A percentile compares a stretch with the other conserved stretches of the same genome.
Conservation (phyloP, 208 protist species). For the Leishmania aethiopica region DNA sequence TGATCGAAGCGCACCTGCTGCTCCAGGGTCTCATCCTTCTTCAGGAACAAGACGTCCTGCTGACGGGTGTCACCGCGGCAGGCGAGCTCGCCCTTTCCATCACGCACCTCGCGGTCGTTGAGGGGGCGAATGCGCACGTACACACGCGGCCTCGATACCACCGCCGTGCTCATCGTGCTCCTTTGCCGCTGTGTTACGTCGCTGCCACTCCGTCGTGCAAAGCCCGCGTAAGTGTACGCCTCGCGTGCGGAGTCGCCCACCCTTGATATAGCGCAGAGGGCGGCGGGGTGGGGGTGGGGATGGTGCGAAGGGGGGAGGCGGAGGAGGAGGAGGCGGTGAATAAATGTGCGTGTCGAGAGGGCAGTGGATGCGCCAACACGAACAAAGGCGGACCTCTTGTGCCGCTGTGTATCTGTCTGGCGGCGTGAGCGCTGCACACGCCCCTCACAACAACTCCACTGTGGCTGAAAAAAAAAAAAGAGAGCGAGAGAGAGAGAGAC, state of each 20-base stretch:
- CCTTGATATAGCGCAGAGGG: background rate
- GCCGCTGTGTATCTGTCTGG: background rate
- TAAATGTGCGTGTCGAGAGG: background rate
- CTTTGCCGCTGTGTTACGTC: background rate
- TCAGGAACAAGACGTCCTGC: constrained; percentile 81
- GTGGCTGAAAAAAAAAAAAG: background rate
- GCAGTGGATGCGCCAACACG: background rate
- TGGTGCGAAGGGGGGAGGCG: background rate
- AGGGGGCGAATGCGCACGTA: constrained; percentile 90
- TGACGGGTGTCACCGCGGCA: constrained; percentile 59
- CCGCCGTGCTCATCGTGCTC: constrained; percentile 62
- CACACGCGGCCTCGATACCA: constrained; percentile 83
- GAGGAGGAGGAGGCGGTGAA: background rate
- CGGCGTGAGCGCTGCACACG: background rate
- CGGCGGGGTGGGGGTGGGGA: too few relatives aligned
- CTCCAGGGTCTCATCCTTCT: constrained; percentile 58
- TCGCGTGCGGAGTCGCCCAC: background rate
- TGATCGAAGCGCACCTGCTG: constrained; percentile 87
- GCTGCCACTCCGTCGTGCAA: background rate
- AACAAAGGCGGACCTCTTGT: background rate
- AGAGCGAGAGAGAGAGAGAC: background rate
- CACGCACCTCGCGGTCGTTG: constrained; percentile 76
- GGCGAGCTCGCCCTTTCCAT: constrained; percentile 73
- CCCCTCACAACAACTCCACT: background rate
- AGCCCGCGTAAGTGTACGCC: background rate